Evolutionary conservation across 352 stramenopile species (phyloP), one percentile per base, ranked within the genome.

Genomic region (Hyaloperonospora brassicae): DNA sequence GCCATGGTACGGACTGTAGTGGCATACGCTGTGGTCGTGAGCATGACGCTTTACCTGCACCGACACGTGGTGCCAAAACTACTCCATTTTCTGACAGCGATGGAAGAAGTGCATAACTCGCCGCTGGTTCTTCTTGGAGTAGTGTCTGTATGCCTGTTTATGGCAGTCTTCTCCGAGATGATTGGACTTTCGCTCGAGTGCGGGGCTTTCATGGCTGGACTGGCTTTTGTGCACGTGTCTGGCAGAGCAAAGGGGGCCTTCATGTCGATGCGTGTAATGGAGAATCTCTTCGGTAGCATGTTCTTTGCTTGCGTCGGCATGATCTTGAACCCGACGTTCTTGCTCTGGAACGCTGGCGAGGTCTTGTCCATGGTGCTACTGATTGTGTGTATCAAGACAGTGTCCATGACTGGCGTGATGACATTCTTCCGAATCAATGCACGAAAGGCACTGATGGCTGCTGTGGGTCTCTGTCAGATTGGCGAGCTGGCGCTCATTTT

Each of bases 231-330:
- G 22, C 83, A 85, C 36, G 71, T 78, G 21, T 85, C 79, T 12
- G 61, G 52, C 13, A 73, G 83, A 27, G 79, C 74, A 9, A 85
- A 91, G 48, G 71, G 57, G 12, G 82, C 82, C 7, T 86, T 92
- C 57, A 86, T 74, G 43, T 91, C 82, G 6, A 92, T 94, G 47
- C 81, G 81, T 23, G 81, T 92, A 58, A 84, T 94, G 65, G 84
- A 94, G 58, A 92, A 92, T 50, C 49, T 94, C 38, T 94, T 94
- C 42, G 84, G 84, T 0, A 91, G 79, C 49, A 92, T 94, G 81
- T 94, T 92, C 50, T 94, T 94, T 50, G 84, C 79, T 42, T 91
- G 81, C 24, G 83, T 94, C 17, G 84, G 84, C 0, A 90, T 94
- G 84, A 94, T 94, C 54, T 53, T 94, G 41, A 79, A 92, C 53